Conservation (phyloP, 2,329 filamentous ascomycete genomes). For the Sporothrix humicola region DNA sequence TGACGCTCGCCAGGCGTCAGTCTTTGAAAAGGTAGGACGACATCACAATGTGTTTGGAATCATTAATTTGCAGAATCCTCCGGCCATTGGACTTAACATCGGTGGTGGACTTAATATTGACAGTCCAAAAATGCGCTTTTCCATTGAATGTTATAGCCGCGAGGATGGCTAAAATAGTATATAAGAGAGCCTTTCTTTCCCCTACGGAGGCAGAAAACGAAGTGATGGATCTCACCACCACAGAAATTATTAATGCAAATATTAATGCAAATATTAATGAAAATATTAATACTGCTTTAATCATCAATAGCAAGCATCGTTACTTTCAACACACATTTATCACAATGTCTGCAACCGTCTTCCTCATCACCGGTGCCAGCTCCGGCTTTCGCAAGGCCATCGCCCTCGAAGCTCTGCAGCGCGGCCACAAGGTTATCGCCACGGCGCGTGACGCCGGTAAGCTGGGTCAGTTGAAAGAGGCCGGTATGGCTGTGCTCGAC, state of each 20-base stretch:
- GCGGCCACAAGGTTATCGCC: too few species aligned
- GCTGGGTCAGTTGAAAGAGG: too few species aligned
- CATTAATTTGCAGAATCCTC: background rate
- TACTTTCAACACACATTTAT: background rate
- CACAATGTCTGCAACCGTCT: too few species aligned
- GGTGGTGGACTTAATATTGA: background rate
- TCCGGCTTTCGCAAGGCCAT: too few species aligned
- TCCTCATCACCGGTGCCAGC: too few species aligned
- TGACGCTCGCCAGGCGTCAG: background rate
- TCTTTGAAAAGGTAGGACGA: background rate
- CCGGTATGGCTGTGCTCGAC: too few species aligned
- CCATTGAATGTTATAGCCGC: background rate
- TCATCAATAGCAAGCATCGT: background rate
- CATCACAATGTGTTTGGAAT: background rate
- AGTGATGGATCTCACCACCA: background rate
- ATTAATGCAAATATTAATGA: too few species aligned
- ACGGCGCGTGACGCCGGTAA: too few species aligned
- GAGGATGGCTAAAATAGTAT: background rate
- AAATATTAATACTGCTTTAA: background rate
- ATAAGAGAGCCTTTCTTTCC: background rate
- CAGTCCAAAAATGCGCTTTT: background rate
- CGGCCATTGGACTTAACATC: constrained; percentile 1
- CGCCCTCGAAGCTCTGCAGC: too few species aligned
- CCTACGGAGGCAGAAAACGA: background rate
- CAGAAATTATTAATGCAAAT: background rate